phyloP scores from a whole-genome alignment of 371 early-diverging fungal species.

The Cokeromyces recurvatus region DNA sequence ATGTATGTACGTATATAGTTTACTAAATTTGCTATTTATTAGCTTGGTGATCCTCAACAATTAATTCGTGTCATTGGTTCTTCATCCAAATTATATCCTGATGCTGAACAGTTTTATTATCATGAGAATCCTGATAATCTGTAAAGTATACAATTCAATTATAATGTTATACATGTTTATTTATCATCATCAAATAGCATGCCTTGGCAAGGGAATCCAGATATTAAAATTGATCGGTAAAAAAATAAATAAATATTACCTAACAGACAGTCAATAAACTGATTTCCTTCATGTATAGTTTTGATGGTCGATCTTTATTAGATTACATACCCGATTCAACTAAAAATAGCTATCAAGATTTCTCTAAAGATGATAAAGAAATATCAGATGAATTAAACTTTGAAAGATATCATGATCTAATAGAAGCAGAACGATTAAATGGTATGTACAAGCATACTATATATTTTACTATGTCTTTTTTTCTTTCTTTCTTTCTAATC shows the following conservation, averaged over 20 bases:
- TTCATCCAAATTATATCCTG: conserved; percentile 42
- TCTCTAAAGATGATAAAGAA: conserved; percentile 34
- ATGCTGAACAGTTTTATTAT: conserved; percentile 51
- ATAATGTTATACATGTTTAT: not conserved
- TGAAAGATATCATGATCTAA: conserved; percentile 55
- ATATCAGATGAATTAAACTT: conserved; percentile 47
- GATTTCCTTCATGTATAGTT: conserved; percentile 24
- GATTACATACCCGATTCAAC: conserved; percentile 43
- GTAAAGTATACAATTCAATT: too few relatives aligned
- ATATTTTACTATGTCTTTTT: not conserved
- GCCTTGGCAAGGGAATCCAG: conserved; percentile 49
- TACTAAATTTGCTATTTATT: not conserved
- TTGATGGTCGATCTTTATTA: conserved; percentile 55
- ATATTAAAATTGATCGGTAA: conserved; percentile 47
- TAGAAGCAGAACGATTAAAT: conserved; percentile 48
- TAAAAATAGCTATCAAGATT: conserved; percentile 2
- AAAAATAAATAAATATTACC: not conserved
- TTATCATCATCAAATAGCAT: too few relatives aligned
- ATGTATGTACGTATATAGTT: not conserved
- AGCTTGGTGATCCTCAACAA: conserved; percentile 59
- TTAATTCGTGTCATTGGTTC: conserved; percentile 53
- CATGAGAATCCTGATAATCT: conserved; percentile 48
- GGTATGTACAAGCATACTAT: conserved; percentile 31
- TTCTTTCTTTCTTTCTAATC: too few relatives aligned
- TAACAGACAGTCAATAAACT: too few relatives aligned